Base-by-base conservation (phyloP, 2,329 filamentous ascomycete genomes). In the Cladorrhinum sp. region DNA sequence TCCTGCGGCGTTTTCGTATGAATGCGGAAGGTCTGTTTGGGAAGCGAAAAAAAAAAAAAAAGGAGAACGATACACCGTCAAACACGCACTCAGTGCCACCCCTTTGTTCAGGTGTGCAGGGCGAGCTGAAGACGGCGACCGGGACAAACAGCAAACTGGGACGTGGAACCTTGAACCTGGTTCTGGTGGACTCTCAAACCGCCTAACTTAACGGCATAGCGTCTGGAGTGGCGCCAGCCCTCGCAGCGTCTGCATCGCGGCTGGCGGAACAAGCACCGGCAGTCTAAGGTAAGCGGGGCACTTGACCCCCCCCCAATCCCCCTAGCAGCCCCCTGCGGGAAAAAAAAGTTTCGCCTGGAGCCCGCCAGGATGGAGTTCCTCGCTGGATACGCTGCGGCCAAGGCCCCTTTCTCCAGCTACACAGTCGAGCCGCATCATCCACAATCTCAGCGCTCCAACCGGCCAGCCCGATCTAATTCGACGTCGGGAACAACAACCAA, bases 401-500 rank as follows among this genome's bases (percentile, higher is more conserved):
- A 66, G 65, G 62, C 66, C 61, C 68, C 68, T 60, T 68, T 68
- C 64, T 61, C 65, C 64, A 59, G 64, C 62, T 68, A 68, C 65
- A 62, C 66, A 61, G 65, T 66, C 64, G 63, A 70, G 59, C 65
- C 65, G 36, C 65, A 62, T 57, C 55, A 59, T 57, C 63, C 59
- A 54, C 62, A 57, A 55, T 65, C 65, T 30, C 61, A 61, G 24
- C 61, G 61, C 21, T 60, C 60, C 48, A 64, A 64, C 52, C 62
- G 62, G 39, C 66, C 65, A 54, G 61, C 61, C 50, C 69, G 69
- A 28, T 67, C 69, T 65, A 70, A 71, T 57, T 71, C 69, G 55
- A 70, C 68, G 16, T 65, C 68, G 14, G 62, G 62, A 12, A 42
- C 61, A 8, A 51, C 55, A 23, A 58, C 56, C 18, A 67, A 65